Evolutionary conservation across 768 basidiomycete species (phyloP), one percentile per base, ranked within the genome.

Genomic region (Glaciozyma antarctica): DNA sequence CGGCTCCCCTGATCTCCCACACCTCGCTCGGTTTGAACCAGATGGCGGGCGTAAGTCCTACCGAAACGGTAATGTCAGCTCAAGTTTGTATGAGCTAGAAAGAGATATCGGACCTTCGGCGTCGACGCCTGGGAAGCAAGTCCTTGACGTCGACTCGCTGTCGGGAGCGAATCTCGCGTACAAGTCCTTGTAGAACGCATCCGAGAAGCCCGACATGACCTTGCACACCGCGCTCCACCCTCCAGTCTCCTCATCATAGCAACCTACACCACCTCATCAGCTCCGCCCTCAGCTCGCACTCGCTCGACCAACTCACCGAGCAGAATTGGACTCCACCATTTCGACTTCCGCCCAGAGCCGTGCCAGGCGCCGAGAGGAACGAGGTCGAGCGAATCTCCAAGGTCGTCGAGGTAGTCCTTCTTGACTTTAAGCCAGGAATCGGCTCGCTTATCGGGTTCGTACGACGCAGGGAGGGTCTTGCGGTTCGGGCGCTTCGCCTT

Each of bases 241-340:
- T 17, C 67, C 72, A 21, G 59, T 64, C 21, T 67, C 64, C 47
- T 65, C 60, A 48, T 69, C 66, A 52, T 68, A 66, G 38, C 58
- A 58, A 30, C 58, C 34, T 59, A 41, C 21, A 32, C 4, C 17
- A 16, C n/a, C n/a, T 15, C 6, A 16, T 41, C 55, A 43, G 55
- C 22, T 15, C 4, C 19, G 38, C n/a, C 22, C 22, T 3, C 34
- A 12, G 21, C 17, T 21, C 21, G 47, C 21, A 22, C 12, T 41
- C 32, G 32, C 32, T 0, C 22, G 47, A 21, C 26, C 22, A 15
- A 38, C 62, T 21, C 22, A 65, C 85, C 90, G 53, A 93, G 80
- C 8, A 95, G 79, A 70, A 94, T 83, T 2, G 91, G 91, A 69
- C 86, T 88, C 88, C 89, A 95, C 92, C 91, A 94, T 55, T 83